Base-by-base conservation (phyloP, 78 protist species). In the Speleostelium caveatum region DNA sequence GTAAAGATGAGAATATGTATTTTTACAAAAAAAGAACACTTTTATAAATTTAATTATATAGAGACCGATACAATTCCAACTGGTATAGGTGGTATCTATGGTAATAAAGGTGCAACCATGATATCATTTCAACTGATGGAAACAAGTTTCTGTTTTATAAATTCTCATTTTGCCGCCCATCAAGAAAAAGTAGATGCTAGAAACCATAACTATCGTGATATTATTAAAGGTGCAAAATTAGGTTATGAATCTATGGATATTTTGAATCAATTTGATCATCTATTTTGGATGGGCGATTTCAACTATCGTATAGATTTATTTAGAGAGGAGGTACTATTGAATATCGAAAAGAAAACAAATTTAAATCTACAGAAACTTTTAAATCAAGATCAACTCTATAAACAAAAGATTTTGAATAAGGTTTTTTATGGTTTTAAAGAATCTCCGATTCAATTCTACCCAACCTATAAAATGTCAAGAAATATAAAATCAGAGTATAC, bases 31-130 rank as follows among this genome's bases (percentile, higher is more conserved):
- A 90, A 76, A 39, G 86, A 90, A 58, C 94, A 77, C 12, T 71
- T 71, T 17, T 71, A 65, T 30, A 90, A 68, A 38, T 42, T 90
- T 32, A 61, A 61, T 42, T 72, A 90, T 39, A 71, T 90, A 30
- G 76, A 90, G 35, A 63, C 42, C 28, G 39, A 33, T 1, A 24
- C 71, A 0, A 86, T 58, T 26, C 80, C 86, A 1, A 90, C 94
- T 1, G 94, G 94, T n/a, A 78, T 90, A 10, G 94, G 86, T n/a
- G 86, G 85, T 36, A 41, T 74, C 30, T 53, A 89, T 59, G 98
- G 97, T 24, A 97, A 97, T 94, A 97, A 97, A 77, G 98, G 98
- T 22, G 98, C 93, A 26, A 93, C 92, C n/a, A 77, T 80, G 21
- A 38, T 86, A 2, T n/a, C 69, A 36, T 73, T 97, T 53, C 24